These are phyloP conservation scores for Mucor plumbeus DNA, from an alignment of 371 early-diverging fungal genomes.

Conservation along the genomic window DNA sequence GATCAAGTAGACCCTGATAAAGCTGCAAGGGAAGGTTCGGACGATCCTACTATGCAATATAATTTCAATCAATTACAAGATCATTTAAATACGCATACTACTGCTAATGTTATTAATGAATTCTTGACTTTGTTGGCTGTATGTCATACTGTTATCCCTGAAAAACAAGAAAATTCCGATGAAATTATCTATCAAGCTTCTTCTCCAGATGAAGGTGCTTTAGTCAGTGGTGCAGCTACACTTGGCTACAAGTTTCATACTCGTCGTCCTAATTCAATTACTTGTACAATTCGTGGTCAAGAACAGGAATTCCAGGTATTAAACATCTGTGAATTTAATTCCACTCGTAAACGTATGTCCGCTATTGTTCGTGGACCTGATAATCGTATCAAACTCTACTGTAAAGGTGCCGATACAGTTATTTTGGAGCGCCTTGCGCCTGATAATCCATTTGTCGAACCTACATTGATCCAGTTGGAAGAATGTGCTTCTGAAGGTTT, in stretches of 20 bases:
- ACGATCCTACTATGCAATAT: conserved; percentile 54
- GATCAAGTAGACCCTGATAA: conserved; percentile 30
- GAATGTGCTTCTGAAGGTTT: conserved; percentile 92
- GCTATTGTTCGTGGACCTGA: conserved; percentile 90
- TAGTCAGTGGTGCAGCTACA: conserved; percentile 75
- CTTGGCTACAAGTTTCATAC: conserved; percentile 77
- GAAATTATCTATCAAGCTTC: conserved; percentile 71
- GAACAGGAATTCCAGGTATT: conserved; percentile 84
- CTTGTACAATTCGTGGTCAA: conserved; percentile 67
- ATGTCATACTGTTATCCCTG: conserved; percentile 69
- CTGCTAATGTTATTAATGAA: conserved; percentile 57
- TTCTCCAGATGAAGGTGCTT: conserved; percentile 85
- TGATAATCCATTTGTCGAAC: conserved; percentile 79
- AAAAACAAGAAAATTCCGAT: conserved; percentile 29
- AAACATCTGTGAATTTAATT: conserved; percentile 97
- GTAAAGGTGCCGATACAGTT: conserved; percentile 99
- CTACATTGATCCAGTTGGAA: conserved; percentile 77
- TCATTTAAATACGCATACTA: conserved; percentile 59
- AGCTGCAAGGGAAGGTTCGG: conserved; percentile 24
- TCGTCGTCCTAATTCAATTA: conserved; percentile 89
- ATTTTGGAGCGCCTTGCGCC: conserved; percentile 91
- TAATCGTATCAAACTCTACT: conserved; percentile 90
- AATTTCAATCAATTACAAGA: conserved; percentile 62
- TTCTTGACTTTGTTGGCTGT: conserved; percentile 64
- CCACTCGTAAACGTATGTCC: conserved; percentile 97